Conservation (phyloP, 2,329 filamentous ascomycete species). For the Apiospora aurea region DNA sequence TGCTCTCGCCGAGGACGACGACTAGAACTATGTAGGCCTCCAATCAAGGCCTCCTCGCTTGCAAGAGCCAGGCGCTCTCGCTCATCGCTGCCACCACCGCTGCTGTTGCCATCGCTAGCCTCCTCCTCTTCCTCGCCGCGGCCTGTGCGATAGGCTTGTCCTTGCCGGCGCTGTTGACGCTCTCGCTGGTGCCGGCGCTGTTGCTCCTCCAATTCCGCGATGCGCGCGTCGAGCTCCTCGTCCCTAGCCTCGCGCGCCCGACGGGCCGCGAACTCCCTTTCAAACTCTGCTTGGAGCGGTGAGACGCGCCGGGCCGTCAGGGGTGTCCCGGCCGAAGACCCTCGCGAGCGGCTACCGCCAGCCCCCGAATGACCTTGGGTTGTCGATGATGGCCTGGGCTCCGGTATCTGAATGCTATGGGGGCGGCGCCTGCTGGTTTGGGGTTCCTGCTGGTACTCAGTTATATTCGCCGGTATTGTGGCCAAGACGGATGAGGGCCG, state of each 20-base stretch:
- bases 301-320: constrained; percentile 1
- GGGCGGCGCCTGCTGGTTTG: constrained; percentile 1
- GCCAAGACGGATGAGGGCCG: background rate
- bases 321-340: background rate
- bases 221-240: constrained; percentile 22
- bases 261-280: constrained; percentile 19
- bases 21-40: background rate
- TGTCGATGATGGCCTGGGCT: background rate
- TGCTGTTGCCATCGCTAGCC: background rate
- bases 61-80: background rate
- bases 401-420: constrained; percentile 20
- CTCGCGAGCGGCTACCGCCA: background rate
- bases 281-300: constrained; percentile 23
- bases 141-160: background rate
- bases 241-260: constrained; percentile 20
- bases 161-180: constrained; percentile 24
- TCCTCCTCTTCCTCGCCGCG: background rate
- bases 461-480: background rate
- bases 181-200: background rate
- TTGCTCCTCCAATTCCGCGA: background rate
- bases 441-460: background rate
- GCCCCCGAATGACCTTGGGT: background rate
- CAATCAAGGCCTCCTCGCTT: background rate
- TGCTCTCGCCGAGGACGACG: background rate
- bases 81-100: background rate